Base-by-base conservation (phyloP, 768 basidiomycete species). In the Termitomyces heimii region DNA sequence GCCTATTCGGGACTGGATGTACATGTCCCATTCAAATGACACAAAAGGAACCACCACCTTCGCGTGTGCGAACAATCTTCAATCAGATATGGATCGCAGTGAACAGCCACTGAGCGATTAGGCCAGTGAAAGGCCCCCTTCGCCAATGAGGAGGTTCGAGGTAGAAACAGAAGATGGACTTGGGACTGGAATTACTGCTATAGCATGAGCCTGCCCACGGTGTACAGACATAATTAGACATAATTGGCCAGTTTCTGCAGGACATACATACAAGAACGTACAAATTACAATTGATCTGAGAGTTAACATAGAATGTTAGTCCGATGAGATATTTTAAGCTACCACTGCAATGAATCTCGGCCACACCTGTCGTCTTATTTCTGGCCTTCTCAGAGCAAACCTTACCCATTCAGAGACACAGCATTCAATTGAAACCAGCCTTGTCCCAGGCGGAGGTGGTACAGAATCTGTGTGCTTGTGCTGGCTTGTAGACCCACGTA, bases 41-140 rank as follows among this genome's bases (percentile, higher is more conserved):
- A 64, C 45, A 68, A 42, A 44, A 72, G 65, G 12, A 67, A 63
- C 66, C 60, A 2, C 74, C 60, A 2, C 74, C 72, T 50, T 73
- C 70, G 9, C 65, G 63, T 8, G 52, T 56, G 32, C 62, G 60
- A 20, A 62, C n/a, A 14, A 76, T 26, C 43, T 71, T 75, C 13
- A 37, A 34, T 1, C 66, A 65, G 12, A 73, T 64, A 8, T 54
- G 57, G 3, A 59, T 55, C 16, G 48, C 18, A 12, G 67, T 70
- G 8, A 35, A 51, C 0, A 69, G 70, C 65, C 69, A 73, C 71
- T 70, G 73, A 5, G 70, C 65, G 46, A n/a, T 14, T 29, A 20
- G 10, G 4, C 58, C 56, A 5, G 52, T 16, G 5, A 47, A 7
- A 53, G n/a, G 2, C 66, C 59, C n/a, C 53, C 18, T 22, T 72